A percentile compares a stretch with the other conserved stretches of the same genome.
These are phyloP conservation scores for Thelephora terrestris DNA, from an alignment of 1,284 basidiomycete species.

Conservation along the genomic window DNA sequence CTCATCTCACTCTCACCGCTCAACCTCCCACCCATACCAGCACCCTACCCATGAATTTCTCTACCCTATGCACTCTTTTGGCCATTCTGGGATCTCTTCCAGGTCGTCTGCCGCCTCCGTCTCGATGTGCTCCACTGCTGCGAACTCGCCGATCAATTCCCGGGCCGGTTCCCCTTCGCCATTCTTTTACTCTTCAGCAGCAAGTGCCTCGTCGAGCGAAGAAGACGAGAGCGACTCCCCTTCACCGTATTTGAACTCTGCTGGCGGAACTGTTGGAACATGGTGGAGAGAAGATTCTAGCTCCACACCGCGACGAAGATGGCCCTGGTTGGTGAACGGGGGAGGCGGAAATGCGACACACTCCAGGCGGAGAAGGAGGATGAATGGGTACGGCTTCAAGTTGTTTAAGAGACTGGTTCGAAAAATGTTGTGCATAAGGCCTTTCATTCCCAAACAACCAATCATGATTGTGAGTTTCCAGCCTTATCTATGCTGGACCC, in stretches of 20 bases:
- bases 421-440: constrained; percentile 50
- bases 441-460: constrained; percentile 72
- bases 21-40: too few relatives aligned
- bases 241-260: constrained; percentile 35
- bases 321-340: constrained; percentile 20
- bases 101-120: background rate
- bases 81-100: background rate
- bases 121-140: constrained; percentile 23
- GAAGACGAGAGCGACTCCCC: constrained; percentile 47
- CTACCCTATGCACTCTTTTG: too few relatives aligned
- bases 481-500: background rate
- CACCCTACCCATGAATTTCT: too few relatives aligned
- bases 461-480: constrained; percentile 59
- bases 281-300: constrained; percentile 31
- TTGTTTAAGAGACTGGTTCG: constrained; percentile 43
- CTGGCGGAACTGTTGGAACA: constrained; percentile 18
- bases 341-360: constrained; percentile 24
- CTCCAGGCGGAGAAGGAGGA: constrained; percentile 25
- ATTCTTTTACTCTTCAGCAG: constrained; percentile 30
- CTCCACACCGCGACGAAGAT: constrained; percentile 20
- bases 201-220: constrained; percentile 46
- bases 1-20: too few relatives aligned
- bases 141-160: constrained; percentile 27
- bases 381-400: constrained; percentile 28
- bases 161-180: constrained; percentile 26